Conservation (phyloP, 2,329 filamentous ascomycete species). For the Hypoxylon sp. region DNA sequence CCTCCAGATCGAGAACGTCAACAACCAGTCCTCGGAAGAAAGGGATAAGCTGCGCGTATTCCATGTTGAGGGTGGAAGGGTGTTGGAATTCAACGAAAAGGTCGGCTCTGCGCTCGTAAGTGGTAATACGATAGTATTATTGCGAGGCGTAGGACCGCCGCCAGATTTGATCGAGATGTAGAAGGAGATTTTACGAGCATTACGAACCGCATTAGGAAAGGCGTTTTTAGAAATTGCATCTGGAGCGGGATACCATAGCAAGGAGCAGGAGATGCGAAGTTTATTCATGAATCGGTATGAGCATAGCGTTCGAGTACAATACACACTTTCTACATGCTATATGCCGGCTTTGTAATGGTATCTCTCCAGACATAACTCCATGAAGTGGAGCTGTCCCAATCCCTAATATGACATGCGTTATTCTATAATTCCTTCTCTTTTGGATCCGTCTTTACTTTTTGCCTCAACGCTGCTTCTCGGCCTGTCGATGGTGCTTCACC, state of each 20-base stretch:
- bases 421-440: constrained; percentile 52
- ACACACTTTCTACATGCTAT: constrained; percentile 6
- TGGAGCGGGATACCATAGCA: constrained; percentile 32
- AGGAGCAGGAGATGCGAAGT: constrained; percentile 11
- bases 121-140: constrained; percentile 89
- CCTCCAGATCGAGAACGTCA: constrained; percentile 84
- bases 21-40: constrained; percentile 81
- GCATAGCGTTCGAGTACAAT: constrained; percentile 10
- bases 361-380: constrained; percentile 9
- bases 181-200: constrained; percentile 29
- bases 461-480: constrained; percentile 59
- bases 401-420: neutral
- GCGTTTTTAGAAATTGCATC: constrained; percentile 43
- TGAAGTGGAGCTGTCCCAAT: constrained; percentile 25
- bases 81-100: constrained; percentile 91
- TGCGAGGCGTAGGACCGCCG: constrained; percentile 86
- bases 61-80: constrained; percentile 87
- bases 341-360: constrained; percentile 8
- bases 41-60: constrained; percentile 87
- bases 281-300: constrained; percentile 23
- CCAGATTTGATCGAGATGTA: constrained; percentile 75
- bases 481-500: constrained; percentile 67
- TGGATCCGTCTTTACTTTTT: constrained; percentile 60
- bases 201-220: constrained; percentile 32
- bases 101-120: constrained; percentile 78